Evolutionary conservation across 106 monocot species (phyloP).

Genomic region (Dactylorhiza incarnata): DNA sequence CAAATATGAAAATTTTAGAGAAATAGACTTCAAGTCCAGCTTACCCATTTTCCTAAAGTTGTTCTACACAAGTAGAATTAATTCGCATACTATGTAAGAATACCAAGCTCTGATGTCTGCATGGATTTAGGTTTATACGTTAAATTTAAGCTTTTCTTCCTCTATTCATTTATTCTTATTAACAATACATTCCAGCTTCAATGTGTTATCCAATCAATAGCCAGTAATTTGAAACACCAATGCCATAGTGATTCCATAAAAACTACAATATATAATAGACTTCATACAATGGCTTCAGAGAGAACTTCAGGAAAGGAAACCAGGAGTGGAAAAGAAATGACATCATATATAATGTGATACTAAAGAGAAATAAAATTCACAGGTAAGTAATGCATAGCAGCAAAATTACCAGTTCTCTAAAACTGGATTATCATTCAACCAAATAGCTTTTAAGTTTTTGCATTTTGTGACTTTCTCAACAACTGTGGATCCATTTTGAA

Average conservation of each 20-base stretch:
- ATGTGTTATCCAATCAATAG: background rate
- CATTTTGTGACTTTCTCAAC: conserved; percentile 62
- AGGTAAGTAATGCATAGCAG: background rate
- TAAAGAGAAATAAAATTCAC: background rate
- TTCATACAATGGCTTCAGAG: background rate
- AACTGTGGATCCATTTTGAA: conserved; percentile 49
- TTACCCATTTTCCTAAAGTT: background rate
- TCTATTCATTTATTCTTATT: background rate
- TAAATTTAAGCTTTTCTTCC: background rate
- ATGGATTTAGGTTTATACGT: conserved; percentile 1
- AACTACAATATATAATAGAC: background rate
- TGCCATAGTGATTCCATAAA: background rate
- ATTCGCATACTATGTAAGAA: background rate
- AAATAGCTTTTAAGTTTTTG: conserved; percentile 62
- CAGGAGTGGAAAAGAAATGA: background rate
- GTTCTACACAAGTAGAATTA: background rate
- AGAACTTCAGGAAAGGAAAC: background rate
- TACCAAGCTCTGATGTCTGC: background rate
- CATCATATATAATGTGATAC: background rate
- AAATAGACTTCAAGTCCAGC: background rate
- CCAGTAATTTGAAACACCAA: background rate
- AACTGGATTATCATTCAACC: conserved; percentile 92
- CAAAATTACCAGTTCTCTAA: conserved; percentile 34
- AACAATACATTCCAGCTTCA: background rate
- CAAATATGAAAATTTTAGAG: background rate